Evolutionary conservation across 164 flowering plant genomes (phyloP).

Genomic region (Kingdonia uniflora): DNA sequence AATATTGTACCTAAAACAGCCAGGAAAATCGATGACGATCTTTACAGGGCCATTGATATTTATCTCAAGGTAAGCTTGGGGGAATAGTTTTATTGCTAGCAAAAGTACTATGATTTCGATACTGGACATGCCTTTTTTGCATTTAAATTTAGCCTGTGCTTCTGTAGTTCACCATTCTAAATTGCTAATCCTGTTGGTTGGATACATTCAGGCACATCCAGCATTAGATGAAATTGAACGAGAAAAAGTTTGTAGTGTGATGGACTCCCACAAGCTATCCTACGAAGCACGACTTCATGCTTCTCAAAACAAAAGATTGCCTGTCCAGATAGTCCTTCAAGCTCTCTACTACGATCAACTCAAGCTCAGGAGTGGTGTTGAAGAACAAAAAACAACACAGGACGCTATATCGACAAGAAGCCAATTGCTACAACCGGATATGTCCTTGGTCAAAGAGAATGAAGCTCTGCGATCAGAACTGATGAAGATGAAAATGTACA

Average conservation of each 20-base stretch:
- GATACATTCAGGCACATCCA: slow-evolving; percentile 62
- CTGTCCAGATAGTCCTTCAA: slow-evolving; percentile 77
- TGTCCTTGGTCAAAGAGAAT: slow-evolving; percentile 62
- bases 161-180: neutral
- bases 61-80: slow-evolving; percentile 76
- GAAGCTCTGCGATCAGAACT: slow-evolving; percentile 65
- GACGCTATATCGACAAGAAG: slow-evolving; percentile 41
- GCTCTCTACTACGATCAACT: slow-evolving; percentile 88
- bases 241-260: slow-evolving; percentile 85
- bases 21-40: slow-evolving; percentile 73
- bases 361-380: slow-evolving; percentile 60
- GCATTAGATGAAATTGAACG: slow-evolving; percentile 82
- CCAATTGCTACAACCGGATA: slow-evolving; percentile 57
- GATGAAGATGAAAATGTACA: slow-evolving; percentile 65
- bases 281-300: slow-evolving; percentile 86
- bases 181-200: neutral
- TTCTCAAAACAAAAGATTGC: slow-evolving; percentile 84
- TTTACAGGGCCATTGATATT: slow-evolving; percentile 78
- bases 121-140: no score
- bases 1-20: slow-evolving; percentile 59
- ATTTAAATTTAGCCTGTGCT: no score
- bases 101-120: no score
- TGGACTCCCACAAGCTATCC: slow-evolving; percentile 82
- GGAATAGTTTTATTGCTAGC: no score
- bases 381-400: slow-evolving; percentile 10